A percentile compares a stretch with the other conserved stretches of the same genome.
phyloP scores from a whole-genome alignment of 768 basidiomycete genomes.

The Pisolithus sp. region DNA sequence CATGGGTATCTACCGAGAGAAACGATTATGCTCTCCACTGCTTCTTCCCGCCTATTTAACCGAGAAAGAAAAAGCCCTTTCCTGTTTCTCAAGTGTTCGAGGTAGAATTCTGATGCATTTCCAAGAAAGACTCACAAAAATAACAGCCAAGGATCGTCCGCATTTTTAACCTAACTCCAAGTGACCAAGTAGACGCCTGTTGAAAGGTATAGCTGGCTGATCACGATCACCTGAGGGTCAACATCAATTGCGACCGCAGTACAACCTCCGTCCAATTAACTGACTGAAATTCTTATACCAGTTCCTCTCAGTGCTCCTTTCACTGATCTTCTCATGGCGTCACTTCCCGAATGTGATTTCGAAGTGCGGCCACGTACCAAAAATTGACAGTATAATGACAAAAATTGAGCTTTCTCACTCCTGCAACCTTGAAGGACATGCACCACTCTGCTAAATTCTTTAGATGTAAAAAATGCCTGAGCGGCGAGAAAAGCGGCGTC shows the following conservation, averaged over 20 bases:
- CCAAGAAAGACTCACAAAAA: conserved; percentile 56
- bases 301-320: conserved; percentile 74
- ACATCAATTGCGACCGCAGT: conserved; percentile 1
- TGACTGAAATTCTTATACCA: conserved; percentile 80
- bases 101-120: background rate
- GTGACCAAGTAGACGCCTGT: conserved; percentile 49
- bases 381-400: conserved; percentile 75
- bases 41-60: conserved; percentile 73
- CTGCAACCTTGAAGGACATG: conserved; percentile 58
- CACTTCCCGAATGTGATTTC: conserved; percentile 2
- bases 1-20: conserved; percentile 78
- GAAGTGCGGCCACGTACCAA: conserved; percentile 51
- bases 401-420: conserved; percentile 69
- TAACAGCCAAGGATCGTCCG: conserved; percentile 73
- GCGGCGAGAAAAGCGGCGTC: conserved; percentile 71
- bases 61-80: conserved; percentile 80
- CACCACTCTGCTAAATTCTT: conserved; percentile 72
- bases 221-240: conserved; percentile 52
- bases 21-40: conserved; percentile 71
- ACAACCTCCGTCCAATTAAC: conserved; percentile 18
- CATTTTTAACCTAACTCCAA: conserved; percentile 51
- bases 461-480: conserved; percentile 63
- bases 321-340: conserved; percentile 53
- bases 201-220: conserved; percentile 63
- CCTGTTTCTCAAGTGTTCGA: conserved; percentile 34